Evolutionary conservation across 306 rosid genomes (phyloP), one percentile per base, ranked within the genome.

Genomic region (Lathyrus sativus): DNA sequence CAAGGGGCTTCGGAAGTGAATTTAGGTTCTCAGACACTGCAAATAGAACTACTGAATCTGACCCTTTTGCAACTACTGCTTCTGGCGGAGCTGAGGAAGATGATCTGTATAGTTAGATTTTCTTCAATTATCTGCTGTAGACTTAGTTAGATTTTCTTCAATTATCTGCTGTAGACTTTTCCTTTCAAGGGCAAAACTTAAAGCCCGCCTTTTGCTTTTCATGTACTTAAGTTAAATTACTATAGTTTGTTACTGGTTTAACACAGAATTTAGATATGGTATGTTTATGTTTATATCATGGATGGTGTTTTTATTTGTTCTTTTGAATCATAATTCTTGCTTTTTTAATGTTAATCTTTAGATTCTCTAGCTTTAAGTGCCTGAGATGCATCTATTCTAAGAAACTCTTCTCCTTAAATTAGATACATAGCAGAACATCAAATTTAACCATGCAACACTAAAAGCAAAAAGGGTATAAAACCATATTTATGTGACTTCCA

Each of bases 1-100:
- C 86, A 0, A 73, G 86, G 46, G 86, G 89, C 2, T 79, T 85
- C 4, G 86, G 86, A 67, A 66, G 77, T 66, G 89, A 85, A 22
- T 81, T 85, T 54, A 76, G 80, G 79, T 81, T 85, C 68, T 0
- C 86, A n/a, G 80, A 85, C 17, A 24, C 62, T 9, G 74, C 14
- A 50, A 11, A 45, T 44, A 71, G 70, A 56, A 45, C 82, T n/a
- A 6, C 70, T 11, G 86, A 74, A 14, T 71, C 86, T 45, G 86
- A 85, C 35, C 77, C 82, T 26, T 76, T 79, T 39, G 76, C 76
- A 41, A 65, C 88, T 43, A 3, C 82, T 56, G 76, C 80, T 49
- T 72, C 78, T 66, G 80, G 26, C 2, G 88, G 70, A 3, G 88
- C 81, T 6, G 88, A 81, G 43, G 89, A 85, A 46, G 81, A 82